These are phyloP conservation scores for Tetrahymena thermophila DNA, from an alignment of 73 alveolate species.

Conservation along the genomic window DNA sequence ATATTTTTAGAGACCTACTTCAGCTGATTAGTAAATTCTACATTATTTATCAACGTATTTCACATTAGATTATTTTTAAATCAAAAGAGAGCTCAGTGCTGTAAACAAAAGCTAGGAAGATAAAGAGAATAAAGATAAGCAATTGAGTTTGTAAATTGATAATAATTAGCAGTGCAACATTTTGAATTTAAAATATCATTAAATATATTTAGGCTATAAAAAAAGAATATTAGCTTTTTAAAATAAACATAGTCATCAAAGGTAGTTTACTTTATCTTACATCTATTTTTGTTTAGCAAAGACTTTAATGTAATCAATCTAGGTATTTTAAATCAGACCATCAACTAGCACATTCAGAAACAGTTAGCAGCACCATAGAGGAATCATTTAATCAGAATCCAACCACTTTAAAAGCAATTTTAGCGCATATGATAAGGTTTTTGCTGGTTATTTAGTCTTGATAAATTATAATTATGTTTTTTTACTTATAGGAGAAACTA, in stretches of 20 bases:
- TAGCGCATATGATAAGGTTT: neutral
- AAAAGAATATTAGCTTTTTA: neutral
- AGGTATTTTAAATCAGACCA: neutral
- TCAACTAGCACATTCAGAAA: neutral
- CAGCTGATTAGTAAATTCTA: neutral
- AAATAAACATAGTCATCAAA: neutral
- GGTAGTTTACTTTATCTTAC: neutral
- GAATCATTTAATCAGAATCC: neutral
- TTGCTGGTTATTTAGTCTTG: neutral
- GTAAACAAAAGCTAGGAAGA: neutral
- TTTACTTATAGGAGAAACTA: neutral
- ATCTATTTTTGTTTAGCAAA: no score
- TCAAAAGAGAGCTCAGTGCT: neutral
- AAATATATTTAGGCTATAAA: neutral
- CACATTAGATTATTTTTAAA: neutral
- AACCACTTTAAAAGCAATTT: neutral
- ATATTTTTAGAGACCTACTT: neutral
- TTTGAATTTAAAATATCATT: neutral
- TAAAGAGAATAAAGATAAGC: neutral
- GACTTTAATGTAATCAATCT: neutral
- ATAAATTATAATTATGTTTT: neutral
- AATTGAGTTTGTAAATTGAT: neutral
- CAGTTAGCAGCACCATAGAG: neutral
- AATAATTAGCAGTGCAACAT: neutral
- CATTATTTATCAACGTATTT: neutral